Base-by-base conservation (phyloP, 768 basidiomycete genomes). In the Ephemerocybe angulata region DNA sequence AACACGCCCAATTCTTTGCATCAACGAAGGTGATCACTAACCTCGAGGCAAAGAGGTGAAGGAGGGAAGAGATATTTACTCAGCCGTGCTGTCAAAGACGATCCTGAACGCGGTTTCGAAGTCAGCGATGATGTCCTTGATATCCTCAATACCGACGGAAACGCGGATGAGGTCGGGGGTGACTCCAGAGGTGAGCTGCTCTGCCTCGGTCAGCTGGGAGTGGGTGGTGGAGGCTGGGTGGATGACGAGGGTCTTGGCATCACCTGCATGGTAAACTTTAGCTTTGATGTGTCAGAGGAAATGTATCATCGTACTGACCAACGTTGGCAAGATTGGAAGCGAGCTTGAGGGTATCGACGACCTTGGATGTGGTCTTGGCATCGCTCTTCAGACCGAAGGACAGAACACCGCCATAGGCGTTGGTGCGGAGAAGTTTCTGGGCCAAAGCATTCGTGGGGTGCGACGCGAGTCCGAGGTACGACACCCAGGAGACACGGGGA, bases 211-310 rank as follows among this genome's bases (percentile, higher is more conserved):
- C 46, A 90, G 72, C 67, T 90, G 88, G 35, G 82, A 74, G 63
- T 93, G 90, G 0, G 90, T 92, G 22, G 90, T 90, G 22, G 81
- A 79, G 4, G 84, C 86, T 1, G 90, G 88, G 62, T 88, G 86
- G 55, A 91, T 88, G 37, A 88, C 85, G 15, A 92, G 78, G 6
- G 86, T 89, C 71, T 91, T 90, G n/a, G 86, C 83, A 56, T 87
- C 85, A 25, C 84, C 81, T 77, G 55, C 22, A 42, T 19, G 17
- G 28, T 43, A 1, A 35, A 24, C 22, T 21, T 17, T 27, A 43
- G 19, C 19, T 29, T 21, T 19, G 44, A 44, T 22, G 12, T 24
- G 29, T 43, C 29, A 27, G 21, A 35, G 22, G 11, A n/a, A n/a
- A n/a, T n/a, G n/a, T n/a, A n/a, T n/a, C n/a, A n/a, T n/a, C n/a